phyloP scores from a whole-genome alignment of 192 early-diverging fungal genomes.

The Chytriomyces sp. region DNA sequence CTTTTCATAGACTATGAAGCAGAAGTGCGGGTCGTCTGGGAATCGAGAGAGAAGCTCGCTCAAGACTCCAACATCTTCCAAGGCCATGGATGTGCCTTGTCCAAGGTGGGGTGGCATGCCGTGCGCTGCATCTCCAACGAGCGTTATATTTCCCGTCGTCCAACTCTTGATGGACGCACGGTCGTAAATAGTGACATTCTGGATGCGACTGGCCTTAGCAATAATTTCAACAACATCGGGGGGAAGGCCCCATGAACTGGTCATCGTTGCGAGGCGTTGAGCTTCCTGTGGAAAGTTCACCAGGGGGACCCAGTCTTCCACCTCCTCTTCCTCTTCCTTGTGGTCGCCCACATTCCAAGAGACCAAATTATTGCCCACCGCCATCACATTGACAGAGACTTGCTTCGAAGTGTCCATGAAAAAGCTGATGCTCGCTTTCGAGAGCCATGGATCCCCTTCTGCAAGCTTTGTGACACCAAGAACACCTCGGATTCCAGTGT shows the following conservation, averaged over 20 bases:
- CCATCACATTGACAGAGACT: neutral
- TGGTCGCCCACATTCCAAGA: neutral
- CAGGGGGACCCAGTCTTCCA: neutral
- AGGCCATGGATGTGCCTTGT: constrained; percentile 22
- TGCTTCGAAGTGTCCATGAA: neutral
- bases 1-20: constrained; percentile 20
- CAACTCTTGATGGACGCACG: neutral
- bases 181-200: constrained; percentile 8
- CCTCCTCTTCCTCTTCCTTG: neutral
- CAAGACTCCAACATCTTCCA: constrained; percentile 36
- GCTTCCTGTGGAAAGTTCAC: constrained; percentile 4
- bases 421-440: neutral
- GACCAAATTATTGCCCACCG: neutral
- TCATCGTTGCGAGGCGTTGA: neutral
- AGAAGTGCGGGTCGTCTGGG: neutral
- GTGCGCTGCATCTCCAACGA: constrained; percentile 34
- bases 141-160: constrained; percentile 5
- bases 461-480: constrained; percentile 3
- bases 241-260: neutral
- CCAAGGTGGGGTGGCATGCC: constrained; percentile 34
- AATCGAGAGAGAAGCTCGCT: constrained; percentile 8
- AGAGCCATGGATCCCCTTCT: neutral
- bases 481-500: neutral
- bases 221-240: neutral
- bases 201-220: neutral